Percentiles rank a stretch among this genome's conserved stretches.
Evolutionary conservation across 495 filamentous ascomycete genomes (phyloP).

Genomic region (Parachaetomium inaequale): DNA sequence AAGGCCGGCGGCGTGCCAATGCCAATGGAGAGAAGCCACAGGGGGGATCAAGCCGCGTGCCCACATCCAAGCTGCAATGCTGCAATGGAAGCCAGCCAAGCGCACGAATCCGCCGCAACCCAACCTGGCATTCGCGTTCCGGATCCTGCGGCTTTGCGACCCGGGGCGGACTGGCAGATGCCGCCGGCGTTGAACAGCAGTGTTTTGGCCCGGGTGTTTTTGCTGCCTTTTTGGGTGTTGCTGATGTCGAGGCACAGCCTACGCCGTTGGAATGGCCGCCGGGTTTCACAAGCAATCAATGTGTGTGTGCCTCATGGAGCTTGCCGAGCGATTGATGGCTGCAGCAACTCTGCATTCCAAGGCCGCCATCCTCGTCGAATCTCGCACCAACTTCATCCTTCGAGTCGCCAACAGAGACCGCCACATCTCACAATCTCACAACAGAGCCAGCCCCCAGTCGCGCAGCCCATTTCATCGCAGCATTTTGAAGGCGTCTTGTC

Average conservation of each 20-base stretch:
- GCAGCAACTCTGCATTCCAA: constrained; percentile 4
- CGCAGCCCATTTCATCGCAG: neutral
- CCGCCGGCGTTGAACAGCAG: constrained; percentile 1
- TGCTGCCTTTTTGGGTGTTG: neutral
- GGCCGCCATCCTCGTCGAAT: neutral
- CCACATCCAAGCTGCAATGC: neutral
- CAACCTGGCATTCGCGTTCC: constrained; percentile 10
- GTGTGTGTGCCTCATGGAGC: neutral
- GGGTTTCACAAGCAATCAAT: constrained; percentile 6
- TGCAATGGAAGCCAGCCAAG: constrained; percentile 2
- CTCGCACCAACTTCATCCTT: neutral
- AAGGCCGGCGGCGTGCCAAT: constrained; percentile 12
- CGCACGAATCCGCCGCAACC: neutral
- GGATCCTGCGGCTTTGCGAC: constrained; percentile 6
- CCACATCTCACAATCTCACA: too few relatives aligned
- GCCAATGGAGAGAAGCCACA: constrained; percentile 22
- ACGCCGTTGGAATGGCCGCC: neutral
- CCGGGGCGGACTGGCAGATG: neutral
- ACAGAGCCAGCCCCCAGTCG: neutral
- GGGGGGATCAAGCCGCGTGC: constrained; percentile 9
- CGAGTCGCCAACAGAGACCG: neutral
- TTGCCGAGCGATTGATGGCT: neutral
- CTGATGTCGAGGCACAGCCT: constrained; percentile 11
- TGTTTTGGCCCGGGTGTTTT: neutral
- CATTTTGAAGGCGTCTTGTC: neutral